Evolutionary conservation across 2,329 filamentous ascomycete genomes (phyloP).

Genomic region (Fusarium chuoi): DNA sequence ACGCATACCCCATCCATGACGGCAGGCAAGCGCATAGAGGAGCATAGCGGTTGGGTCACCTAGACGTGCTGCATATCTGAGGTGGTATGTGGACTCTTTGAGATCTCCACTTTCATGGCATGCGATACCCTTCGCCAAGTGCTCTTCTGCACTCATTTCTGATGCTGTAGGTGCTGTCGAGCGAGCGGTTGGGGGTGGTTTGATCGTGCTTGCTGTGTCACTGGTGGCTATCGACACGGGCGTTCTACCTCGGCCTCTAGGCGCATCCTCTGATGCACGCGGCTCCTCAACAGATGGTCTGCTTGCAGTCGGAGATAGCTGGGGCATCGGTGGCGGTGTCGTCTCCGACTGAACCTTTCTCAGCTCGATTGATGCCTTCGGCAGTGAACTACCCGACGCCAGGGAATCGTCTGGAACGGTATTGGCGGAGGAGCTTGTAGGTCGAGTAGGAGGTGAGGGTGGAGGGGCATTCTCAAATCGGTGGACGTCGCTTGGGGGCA

Average conservation of each 20-base stretch:
- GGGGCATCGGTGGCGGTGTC: conserved; percentile 49
- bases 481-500: conserved; percentile 55
- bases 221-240: conserved; percentile 62
- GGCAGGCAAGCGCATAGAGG: conserved; percentile 91
- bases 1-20: conserved; percentile 98
- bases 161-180: conserved; percentile 66
- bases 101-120: conserved; percentile 88
- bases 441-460: conserved; percentile 70
- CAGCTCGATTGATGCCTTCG: conserved; percentile 61
- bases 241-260: conserved; percentile 59
- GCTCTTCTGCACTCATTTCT: conserved; percentile 85
- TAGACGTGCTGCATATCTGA: conserved; percentile 86
- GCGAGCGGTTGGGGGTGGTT: conserved; percentile 52
- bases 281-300: conserved; percentile 57
- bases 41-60: conserved; percentile 95
- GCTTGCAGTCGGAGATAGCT: conserved; percentile 57
- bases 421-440: conserved; percentile 64
- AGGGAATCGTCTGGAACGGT: conserved; percentile 52
- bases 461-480: conserved; percentile 59
- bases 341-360: conserved; percentile 63
- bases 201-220: conserved; percentile 65
- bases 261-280: conserved; percentile 60
- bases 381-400: conserved; percentile 45
- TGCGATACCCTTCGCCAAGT: conserved; percentile 88
- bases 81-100: conserved; percentile 95